phyloP scores from a whole-genome alignment of 768 basidiomycete species.

The Hemileccinum rubropunctum region DNA sequence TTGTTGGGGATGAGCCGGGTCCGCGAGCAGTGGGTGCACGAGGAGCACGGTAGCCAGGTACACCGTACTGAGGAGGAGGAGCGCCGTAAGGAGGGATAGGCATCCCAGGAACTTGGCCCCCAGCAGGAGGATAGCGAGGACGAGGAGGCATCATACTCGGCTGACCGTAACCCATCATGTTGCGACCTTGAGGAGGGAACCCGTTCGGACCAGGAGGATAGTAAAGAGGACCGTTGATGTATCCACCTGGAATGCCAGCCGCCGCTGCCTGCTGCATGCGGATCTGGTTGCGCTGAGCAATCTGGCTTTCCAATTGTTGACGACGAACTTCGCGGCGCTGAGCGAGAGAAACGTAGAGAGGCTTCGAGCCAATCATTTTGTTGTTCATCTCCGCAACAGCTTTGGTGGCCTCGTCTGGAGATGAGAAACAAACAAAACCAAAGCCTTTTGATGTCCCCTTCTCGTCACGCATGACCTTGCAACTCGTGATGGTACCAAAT shows the following conservation, averaged over 20 bases:
- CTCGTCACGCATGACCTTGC: constrained; percentile 99
- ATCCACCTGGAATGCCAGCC: constrained; percentile 67
- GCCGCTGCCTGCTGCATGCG: constrained; percentile 94
- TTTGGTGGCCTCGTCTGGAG: constrained; percentile 98
- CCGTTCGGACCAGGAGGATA: constrained; percentile 69
- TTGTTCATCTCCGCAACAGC: constrained; percentile 99
- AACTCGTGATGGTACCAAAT: constrained; percentile 95
- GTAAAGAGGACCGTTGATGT: constrained; percentile 54
- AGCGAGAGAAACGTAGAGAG: constrained; percentile 96
- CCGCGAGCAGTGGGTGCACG: constrained; percentile 66
- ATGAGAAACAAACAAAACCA: constrained; percentile 98
- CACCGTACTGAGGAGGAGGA: constrained; percentile 72
- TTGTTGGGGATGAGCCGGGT: constrained; percentile 67
- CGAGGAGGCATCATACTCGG: constrained; percentile 87
- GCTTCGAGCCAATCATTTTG: constrained; percentile 99
- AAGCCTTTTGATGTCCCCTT: constrained; percentile 93
- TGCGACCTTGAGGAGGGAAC: constrained; percentile 70
- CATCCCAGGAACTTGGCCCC: constrained; percentile 73
- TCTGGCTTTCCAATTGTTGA: constrained; percentile 98
- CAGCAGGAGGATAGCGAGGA: constrained; percentile 72
- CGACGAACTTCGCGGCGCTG: constrained; percentile 97
- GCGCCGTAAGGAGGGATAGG: constrained; percentile 75
- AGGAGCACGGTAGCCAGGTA: constrained; percentile 61
- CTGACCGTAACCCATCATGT: constrained; percentile 79
- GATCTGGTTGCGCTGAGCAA: constrained; percentile 94